A percentile compares a stretch with the other conserved stretches of the same genome.
Conservation (phyloP, 371 early-diverging fungal species). For the Blakeslea trispora region DNA sequence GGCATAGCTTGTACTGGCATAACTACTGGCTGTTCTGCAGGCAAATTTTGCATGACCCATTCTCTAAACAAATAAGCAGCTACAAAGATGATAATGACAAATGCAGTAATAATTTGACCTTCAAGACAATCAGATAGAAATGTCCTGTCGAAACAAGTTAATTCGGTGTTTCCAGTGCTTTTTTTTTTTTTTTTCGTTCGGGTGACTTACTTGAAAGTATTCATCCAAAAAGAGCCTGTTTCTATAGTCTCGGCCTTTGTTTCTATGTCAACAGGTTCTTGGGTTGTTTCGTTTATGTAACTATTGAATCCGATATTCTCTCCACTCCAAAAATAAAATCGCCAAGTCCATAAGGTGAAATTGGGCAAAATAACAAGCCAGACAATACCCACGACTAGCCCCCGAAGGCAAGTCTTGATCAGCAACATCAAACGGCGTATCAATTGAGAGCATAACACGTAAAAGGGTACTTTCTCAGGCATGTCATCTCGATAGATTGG, state of each 20-base stretch:
- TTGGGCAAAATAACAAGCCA: conserved; percentile 84
- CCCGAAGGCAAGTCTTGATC: conserved; percentile 33
- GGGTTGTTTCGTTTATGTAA: background rate
- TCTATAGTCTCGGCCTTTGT: background rate
- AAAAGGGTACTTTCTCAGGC: conserved; percentile 66
- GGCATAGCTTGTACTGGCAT: too few species aligned
- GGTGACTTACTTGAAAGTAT: conserved; percentile 4
- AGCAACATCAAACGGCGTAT: conserved; percentile 41
- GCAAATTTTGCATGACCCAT: conserved; percentile 78
- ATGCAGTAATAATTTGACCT: conserved; percentile 76
- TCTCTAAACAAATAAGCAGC: conserved; percentile 77
- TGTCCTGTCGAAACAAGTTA: conserved; percentile 35
- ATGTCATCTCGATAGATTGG: conserved; percentile 73
- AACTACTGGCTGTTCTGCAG: conserved; percentile 14
- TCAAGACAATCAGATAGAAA: conserved; percentile 82
- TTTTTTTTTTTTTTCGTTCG: too few species aligned
- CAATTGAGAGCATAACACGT: conserved; percentile 53
- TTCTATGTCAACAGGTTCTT: background rate
- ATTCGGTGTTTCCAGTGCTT: too few species aligned
- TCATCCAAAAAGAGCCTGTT: background rate
- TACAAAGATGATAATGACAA: conserved; percentile 73
- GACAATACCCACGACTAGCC: conserved; percentile 58
- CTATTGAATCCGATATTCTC: conserved; percentile 35
- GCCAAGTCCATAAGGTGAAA: conserved; percentile 77
- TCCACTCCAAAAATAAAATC: conserved; percentile 77